Evolutionary conservation across 371 early-diverging fungal genomes (phyloP), one percentile per base, ranked within the genome.

Genomic region (Mucor circinelloides): DNA sequence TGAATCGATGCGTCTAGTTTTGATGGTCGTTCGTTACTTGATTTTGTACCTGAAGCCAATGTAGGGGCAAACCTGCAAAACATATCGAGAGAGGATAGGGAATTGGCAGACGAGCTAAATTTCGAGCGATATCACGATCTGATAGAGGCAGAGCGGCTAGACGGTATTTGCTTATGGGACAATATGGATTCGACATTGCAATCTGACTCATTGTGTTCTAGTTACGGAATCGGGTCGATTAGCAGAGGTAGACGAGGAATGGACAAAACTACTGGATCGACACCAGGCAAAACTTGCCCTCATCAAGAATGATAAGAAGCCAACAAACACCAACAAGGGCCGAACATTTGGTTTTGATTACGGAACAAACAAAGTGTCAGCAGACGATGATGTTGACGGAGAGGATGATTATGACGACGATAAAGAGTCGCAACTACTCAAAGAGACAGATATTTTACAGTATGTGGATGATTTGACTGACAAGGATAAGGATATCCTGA

Each of bases 61-160:
- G 27, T 54, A 28, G 48, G 63, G 28, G 63, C 38, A 36, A 52
- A 36, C 28, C 61, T 66, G 55, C 58, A 12, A 6, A 44, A 60
- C 21, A 40, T 72, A 28, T 34, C 69, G 0, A 73, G 71, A 23
- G 74, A 81, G 38, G 84, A 87, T 12, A 55, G 71, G 58, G 85
- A 73, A 63, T 76, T 74, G 71, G 70, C 61, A 32, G 83, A 72
- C 60, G 88, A 74, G 69, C 74, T 80, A 31, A 86, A 79, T 38
- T 88, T 85, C 69, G 85, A 86, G 48, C 73, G 88, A 55, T 88
- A 85, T 68, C 81, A 80, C 42, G 88, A 88, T 61, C 66, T 88
- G 3, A 81, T 81, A 6, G 88, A 88, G 62, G 83, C 82, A 17
- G 77, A 77, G n/a, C 78, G 88, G 12, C 65, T 88, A 15, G 62